Base-by-base conservation (phyloP, 202 grass and related monocot species). In the Saccharum hybrid region DNA sequence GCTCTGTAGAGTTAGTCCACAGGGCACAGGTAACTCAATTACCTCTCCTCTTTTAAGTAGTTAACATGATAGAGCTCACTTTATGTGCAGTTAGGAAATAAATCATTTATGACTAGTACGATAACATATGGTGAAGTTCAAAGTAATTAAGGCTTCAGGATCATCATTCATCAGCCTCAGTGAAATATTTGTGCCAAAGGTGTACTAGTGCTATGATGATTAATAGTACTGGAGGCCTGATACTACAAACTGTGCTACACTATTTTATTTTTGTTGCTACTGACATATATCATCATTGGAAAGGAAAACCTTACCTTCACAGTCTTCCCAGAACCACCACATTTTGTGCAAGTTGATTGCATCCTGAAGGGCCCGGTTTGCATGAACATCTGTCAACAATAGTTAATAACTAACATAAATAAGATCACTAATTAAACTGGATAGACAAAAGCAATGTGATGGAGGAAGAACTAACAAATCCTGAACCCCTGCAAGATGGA, bases 291-390 rank as follows among this genome's bases (percentile, higher is more conserved):
- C 1, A 4, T 2, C 38, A 89, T 60, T 34, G 30, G 4, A 75
- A 77, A 68, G 46, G 59, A 16, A 77, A 61, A 81, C 28, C 33
- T 9, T 56, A 91, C 93, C 88, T 92, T 96, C 31, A 98, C 79
- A 82, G 81, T 88, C 82, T 74, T 94, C 39, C 96, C 96, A 68
- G 89, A 92, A 72, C 96, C 96, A 18, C 90, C 89, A 86, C 96
- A 98, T 49, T 92, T 88, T 41, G 93, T 84, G 56, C 96, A 98
- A 40, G 96, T 86, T 15, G 82, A 76, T 69, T 94, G 93, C 91
- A 96, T 80, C 81, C 89, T 98, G 83, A 96, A 95, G 16, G 59
- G 83, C 15, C 93, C 96, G 60, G 91, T 95, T 92, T 95, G 91
- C 93, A 95, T 92, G 54, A 62, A 84, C n/a, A 92, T 90, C 96